phyloP scores from a whole-genome alignment of 163 green algal genomes.

The Smithsoniella earleae region DNA sequence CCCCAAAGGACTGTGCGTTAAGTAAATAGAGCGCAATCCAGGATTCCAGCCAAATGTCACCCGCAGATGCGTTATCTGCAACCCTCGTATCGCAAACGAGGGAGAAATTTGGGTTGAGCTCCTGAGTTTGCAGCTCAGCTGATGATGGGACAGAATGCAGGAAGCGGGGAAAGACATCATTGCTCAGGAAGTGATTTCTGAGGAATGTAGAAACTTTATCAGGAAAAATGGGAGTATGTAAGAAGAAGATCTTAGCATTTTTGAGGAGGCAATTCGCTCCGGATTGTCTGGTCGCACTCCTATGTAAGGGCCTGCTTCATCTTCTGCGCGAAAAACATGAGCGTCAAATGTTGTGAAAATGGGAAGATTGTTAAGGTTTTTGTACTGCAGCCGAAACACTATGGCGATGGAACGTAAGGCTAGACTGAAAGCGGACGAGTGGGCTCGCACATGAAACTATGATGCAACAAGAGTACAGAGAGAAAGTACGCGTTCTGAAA shows the following conservation, averaged over 20 bases:
- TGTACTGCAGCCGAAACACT: constrained; percentile 8
- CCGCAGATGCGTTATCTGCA: constrained; percentile 28
- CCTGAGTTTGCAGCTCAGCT: not conserved
- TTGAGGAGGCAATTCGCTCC: constrained; percentile 39
- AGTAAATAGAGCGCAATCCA: not conserved
- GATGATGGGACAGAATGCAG: constrained; percentile 27
- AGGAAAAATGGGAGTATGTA: constrained; percentile 34
- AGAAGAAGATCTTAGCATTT: constrained; percentile 37
- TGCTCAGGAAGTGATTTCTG: constrained; percentile 42
- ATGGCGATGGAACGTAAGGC: constrained; percentile 21
- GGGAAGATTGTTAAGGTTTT: not conserved
- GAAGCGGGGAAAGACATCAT: constrained; percentile 38
- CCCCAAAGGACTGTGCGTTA: not conserved
- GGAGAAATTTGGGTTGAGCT: constrained; percentile 31
- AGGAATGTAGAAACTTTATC: constrained; percentile 41
- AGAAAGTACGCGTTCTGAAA: not conserved
- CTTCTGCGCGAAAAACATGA: not conserved
- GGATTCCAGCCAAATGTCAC: constrained; percentile 4
- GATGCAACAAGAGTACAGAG: constrained; percentile 2
- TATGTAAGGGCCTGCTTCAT: constrained; percentile 12
- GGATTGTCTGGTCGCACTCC: constrained; percentile 39
- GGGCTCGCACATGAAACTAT: constrained; percentile 9
- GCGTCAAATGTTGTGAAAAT: not conserved
- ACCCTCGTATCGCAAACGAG: constrained; percentile 36
- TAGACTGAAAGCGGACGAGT: constrained; percentile 25